Evolutionary conservation across 2,329 filamentous ascomycete genomes (phyloP).

Genomic region (Phoma herbarum): DNA sequence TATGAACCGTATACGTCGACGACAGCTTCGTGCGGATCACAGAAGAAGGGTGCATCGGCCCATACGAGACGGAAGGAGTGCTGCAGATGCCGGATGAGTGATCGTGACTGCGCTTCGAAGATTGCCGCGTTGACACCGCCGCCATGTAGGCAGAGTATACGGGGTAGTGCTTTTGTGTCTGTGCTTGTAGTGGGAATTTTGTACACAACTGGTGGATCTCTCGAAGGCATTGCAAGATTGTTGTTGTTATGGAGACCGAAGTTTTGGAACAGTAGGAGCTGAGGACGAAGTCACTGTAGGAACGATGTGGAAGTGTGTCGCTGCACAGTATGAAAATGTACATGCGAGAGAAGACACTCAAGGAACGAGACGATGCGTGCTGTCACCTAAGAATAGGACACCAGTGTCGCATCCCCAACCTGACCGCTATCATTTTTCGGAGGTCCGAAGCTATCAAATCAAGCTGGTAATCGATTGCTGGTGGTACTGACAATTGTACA

Average conservation of each 20-base stretch:
- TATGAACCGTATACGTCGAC: slow-evolving; percentile 70
- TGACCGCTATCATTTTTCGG: slow-evolving; percentile 4
- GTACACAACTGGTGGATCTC: slow-evolving; percentile 16
- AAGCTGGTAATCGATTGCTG: neutral
- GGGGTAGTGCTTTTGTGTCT: slow-evolving; percentile 58
- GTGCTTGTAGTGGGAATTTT: slow-evolving; percentile 38
- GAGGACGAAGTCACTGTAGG: neutral
- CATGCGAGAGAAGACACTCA: neutral
- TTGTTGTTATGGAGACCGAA: neutral
- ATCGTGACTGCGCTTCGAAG: slow-evolving; percentile 73
- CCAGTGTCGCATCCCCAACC: slow-evolving; percentile 10
- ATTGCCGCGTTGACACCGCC: slow-evolving; percentile 77
- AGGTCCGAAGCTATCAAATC: slow-evolving; percentile 11
- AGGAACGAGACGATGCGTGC: slow-evolving; percentile 3
- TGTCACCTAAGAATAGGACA: slow-evolving; percentile 20
- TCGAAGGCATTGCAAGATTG: slow-evolving; percentile 10
- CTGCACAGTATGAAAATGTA: neutral
- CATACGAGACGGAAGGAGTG: slow-evolving; percentile 75
- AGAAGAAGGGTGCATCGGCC: slow-evolving; percentile 73
- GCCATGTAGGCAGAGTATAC: slow-evolving; percentile 83
- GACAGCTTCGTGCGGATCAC: slow-evolving; percentile 69
- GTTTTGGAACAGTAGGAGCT: neutral
- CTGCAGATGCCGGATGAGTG: slow-evolving; percentile 59
- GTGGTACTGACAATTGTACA: neutral
- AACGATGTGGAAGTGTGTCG: neutral